Conservation (phyloP, 768 basidiomycete genomes). For the Hericium rajendrae region DNA sequence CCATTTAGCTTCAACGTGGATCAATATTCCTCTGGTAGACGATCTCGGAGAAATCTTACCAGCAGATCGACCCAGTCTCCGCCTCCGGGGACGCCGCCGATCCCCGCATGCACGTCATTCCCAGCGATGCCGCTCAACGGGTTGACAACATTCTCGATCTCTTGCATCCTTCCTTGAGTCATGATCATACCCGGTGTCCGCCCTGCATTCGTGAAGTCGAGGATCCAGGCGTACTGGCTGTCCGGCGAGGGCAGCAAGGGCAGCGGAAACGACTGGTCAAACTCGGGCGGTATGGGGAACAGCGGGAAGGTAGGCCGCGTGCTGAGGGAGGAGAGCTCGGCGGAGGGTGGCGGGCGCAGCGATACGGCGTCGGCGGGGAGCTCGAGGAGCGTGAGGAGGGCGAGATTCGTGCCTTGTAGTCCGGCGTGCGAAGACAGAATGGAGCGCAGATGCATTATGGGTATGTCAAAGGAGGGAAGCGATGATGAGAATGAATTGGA, state of each 20-base stretch:
- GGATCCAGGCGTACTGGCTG: constrained; percentile 41
- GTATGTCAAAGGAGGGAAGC: constrained; percentile 37
- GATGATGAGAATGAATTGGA: constrained; percentile 13
- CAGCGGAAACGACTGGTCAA: constrained; percentile 47
- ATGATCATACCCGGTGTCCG: constrained; percentile 49
- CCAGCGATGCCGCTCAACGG: constrained; percentile 38
- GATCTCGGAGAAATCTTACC: constrained; percentile 26
- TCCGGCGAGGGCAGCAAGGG: constrained; percentile 20
- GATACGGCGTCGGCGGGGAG: neutral
- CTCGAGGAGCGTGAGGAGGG: constrained; percentile 36
- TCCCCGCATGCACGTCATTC: constrained; percentile 22
- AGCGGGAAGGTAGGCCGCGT: constrained; percentile 48
- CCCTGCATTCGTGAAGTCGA: constrained; percentile 60
- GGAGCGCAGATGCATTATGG: constrained; percentile 37
- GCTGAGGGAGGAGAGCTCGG: constrained; percentile 16
- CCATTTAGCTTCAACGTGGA: neutral
- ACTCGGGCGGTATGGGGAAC: constrained; percentile 30
- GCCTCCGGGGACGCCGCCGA: constrained; percentile 34
- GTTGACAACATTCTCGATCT: constrained; percentile 58
- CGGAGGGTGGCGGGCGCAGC: constrained; percentile 20
- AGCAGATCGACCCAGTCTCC: constrained; percentile 61
- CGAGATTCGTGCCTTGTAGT: constrained; percentile 43
- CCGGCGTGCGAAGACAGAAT: constrained; percentile 28
- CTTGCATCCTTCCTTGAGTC: constrained; percentile 64
- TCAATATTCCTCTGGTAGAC: neutral